Conservation (phyloP, 176 grass and related monocot genomes). For the Triticum turgidum region DNA sequence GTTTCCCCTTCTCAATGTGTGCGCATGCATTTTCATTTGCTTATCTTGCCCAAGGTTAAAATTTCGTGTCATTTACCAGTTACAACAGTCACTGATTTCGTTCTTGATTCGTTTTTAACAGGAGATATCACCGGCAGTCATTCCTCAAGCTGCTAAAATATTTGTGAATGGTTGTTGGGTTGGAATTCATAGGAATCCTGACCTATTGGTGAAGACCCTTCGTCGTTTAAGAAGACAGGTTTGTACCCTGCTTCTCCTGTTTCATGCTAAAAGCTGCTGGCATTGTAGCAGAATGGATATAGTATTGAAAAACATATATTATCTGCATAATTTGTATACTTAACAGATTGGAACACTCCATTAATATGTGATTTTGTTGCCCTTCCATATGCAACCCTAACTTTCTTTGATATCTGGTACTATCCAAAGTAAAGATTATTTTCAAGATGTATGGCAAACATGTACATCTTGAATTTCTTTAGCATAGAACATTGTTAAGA, state of each 20-base stretch:
- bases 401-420: not conserved
- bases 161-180: conserved; percentile 97
- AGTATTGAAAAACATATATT: not conserved
- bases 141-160: conserved; percentile 93
- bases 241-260: conserved; percentile 18
- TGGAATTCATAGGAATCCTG: conserved; percentile 92
- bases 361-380: conserved; percentile 6
- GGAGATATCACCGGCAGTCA: conserved; percentile 96
- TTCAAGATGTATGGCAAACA: not conserved
- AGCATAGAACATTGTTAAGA: not conserved
- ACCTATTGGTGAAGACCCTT: conserved; percentile 79
- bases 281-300: not conserved
- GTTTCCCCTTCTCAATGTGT: conserved; percentile 7
- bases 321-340: not conserved
- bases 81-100: conserved; percentile 20
- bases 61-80: conserved; percentile 21
- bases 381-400: not conserved
- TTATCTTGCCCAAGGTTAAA: not conserved
- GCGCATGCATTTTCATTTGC: conserved; percentile 18
- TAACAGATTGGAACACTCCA: not conserved
- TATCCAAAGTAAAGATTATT: not conserved
- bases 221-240: conserved; percentile 91
- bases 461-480: not conserved
- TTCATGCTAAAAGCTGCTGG: not conserved
- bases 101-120: conserved; percentile 32